Evolutionary conservation across 352 stramenopile genomes (phyloP).

Genomic region (Phytophthora ohioensis): DNA sequence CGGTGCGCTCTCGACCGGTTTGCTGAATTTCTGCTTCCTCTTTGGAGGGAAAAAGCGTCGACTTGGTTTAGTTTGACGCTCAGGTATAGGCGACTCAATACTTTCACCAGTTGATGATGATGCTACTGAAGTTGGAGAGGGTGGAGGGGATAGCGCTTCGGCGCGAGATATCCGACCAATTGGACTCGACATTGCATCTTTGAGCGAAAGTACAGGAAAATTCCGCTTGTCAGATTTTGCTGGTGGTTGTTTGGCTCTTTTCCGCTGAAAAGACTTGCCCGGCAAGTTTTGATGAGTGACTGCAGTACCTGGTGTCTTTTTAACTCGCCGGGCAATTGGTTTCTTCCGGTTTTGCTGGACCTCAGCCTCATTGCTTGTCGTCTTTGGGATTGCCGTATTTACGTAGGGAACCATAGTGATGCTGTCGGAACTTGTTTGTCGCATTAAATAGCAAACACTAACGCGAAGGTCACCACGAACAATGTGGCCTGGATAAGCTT

Average conservation of each 20-base stretch:
- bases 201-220: conserved; percentile 18
- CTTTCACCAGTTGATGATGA: conserved; percentile 41
- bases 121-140: conserved; percentile 60
- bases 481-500: conserved; percentile 35
- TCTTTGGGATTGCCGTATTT: background rate
- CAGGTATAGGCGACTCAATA: background rate
- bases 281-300: background rate
- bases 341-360: conserved; percentile 16
- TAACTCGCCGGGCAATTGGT: background rate
- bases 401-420: conserved; percentile 48
- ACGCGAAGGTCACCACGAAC: conserved; percentile 57
- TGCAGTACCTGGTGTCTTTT: background rate
- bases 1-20: conserved; percentile 4
- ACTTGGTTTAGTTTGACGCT: background rate
- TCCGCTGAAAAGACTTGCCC: conserved; percentile 9
- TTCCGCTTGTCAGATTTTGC: background rate
- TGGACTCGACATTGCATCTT: conserved; percentile 19
- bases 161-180: conserved; percentile 40
- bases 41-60: conserved; percentile 27
- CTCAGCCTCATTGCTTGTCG: background rate
- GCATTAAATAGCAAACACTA: conserved; percentile 49
- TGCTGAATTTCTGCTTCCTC: conserved; percentile 11
- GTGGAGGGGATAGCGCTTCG: conserved; percentile 61
- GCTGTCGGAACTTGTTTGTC: conserved; percentile 22
- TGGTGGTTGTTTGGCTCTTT: background rate